phyloP scores from a whole-genome alignment of 345 rosid genomes.

The Physaria fendleri region DNA sequence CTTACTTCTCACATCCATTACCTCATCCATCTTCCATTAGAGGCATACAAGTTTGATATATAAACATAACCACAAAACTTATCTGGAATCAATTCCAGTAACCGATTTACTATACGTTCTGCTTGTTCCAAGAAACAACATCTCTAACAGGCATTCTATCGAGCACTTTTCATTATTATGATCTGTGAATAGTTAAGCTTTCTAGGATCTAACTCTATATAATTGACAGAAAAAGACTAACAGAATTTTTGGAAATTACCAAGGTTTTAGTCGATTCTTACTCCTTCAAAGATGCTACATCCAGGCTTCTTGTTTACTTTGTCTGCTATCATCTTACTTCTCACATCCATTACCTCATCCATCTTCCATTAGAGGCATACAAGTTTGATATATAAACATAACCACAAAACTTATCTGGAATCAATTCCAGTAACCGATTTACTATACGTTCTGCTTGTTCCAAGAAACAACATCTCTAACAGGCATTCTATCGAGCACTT shows the following conservation, averaged over 20 bases:
- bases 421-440: conserved; percentile 26
- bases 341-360: conserved; percentile 33
- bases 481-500: conserved; percentile 40
- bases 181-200: background rate
- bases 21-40: too few species aligned
- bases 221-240: background rate
- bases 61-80: too few species aligned
- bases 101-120: too few species aligned
- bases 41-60: too few species aligned
- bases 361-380: conserved; percentile 37
- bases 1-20: too few species aligned
- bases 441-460: conserved; percentile 42
- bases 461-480: conserved; percentile 39
- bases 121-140: too few species aligned
- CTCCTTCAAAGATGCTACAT: too few species aligned
- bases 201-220: background rate
- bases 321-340: conserved; percentile 33
- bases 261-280: conserved; percentile 23
- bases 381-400: conserved; percentile 40
- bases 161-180: conserved; percentile 10
- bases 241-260: conserved; percentile 2
- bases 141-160: too few species aligned
- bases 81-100: too few species aligned
- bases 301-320: conserved; percentile 38
- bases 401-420: conserved; percentile 30